phyloP scores from a whole-genome alignment of 2,329 filamentous ascomycete species.

The Microcera coccophila region DNA sequence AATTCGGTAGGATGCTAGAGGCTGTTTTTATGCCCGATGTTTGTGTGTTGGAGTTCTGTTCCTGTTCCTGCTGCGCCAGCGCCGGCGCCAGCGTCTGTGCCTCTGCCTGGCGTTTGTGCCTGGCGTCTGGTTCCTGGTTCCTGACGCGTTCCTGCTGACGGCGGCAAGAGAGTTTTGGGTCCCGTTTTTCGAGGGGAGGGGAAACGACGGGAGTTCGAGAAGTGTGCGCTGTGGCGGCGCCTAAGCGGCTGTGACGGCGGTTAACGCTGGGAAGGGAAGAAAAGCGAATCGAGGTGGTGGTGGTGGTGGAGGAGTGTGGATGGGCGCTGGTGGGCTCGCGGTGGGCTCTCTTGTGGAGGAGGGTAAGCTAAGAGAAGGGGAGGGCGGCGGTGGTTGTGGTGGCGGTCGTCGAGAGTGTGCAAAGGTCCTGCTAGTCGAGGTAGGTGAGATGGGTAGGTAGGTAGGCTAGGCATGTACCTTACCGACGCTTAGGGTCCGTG shows the following conservation, averaged over 20 bases:
- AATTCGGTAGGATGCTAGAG: background rate
- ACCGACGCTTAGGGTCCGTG: no score
- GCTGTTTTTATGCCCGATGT: background rate
- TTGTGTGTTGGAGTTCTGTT: background rate
- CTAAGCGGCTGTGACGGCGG: conserved; percentile 3
- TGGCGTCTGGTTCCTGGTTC: no score
- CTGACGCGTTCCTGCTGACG: no score
- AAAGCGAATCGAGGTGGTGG: background rate
- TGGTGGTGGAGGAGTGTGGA: background rate
- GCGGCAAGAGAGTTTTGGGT: no score
- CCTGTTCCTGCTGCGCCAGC: background rate
- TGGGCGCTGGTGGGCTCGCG: background rate
- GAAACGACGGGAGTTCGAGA: no score
- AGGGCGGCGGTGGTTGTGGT: background rate
- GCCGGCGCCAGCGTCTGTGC: no score
- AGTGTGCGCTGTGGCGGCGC: conserved; percentile 4
- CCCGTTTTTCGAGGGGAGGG: no score
- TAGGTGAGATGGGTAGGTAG: no score
- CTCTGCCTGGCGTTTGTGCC: no score
- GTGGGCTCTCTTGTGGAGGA: background rate
- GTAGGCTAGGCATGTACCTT: no score
- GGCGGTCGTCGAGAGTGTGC: background rate
- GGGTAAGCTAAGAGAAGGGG: background rate
- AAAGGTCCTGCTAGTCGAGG: no score
- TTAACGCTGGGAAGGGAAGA: background rate